phyloP scores from a whole-genome alignment of 208 protist genomes.

The Trypanosoma mega region DNA sequence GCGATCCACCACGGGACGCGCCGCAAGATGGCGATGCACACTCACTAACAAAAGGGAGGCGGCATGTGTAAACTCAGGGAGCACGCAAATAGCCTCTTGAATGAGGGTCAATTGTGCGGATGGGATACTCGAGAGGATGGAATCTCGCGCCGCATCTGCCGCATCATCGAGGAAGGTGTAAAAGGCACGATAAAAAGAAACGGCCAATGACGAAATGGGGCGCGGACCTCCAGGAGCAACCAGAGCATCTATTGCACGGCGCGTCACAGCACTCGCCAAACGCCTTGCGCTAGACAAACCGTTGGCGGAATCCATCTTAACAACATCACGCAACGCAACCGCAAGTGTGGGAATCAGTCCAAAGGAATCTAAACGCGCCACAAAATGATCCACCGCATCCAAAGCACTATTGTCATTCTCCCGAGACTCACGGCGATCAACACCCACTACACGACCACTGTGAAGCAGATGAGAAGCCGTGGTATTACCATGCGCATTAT shows the following conservation, averaged over 20 bases:
- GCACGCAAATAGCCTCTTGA: slow-evolving; percentile 59
- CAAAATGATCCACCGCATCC: no score
- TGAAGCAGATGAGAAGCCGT: no score
- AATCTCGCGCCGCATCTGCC: slow-evolving; percentile 58
- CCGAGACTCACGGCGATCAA: no score
- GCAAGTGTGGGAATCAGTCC: slow-evolving; percentile 61
- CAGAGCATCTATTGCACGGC: slow-evolving; percentile 40
- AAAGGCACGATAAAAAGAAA: slow-evolving; percentile 55
- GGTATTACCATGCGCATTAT: no score
- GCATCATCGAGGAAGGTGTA: slow-evolving; percentile 69
- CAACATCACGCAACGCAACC: slow-evolving; percentile 51
- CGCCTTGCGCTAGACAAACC: slow-evolving; percentile 46
- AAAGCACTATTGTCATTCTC: no score
- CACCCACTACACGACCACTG: no score
- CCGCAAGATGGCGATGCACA: slow-evolving; percentile 70
- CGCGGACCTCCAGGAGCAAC: slow-evolving; percentile 35
- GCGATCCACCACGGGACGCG: slow-evolving; percentile 51
- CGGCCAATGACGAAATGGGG: slow-evolving; percentile 32
- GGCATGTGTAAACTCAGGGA: slow-evolving; percentile 49
- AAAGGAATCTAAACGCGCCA: no score
- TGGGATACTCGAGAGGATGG: slow-evolving; percentile 59
- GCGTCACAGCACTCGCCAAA: slow-evolving; percentile 52
- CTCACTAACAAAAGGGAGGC: slow-evolving; percentile 68
- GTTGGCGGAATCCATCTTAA: slow-evolving; percentile 3
- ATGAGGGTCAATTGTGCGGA: slow-evolving; percentile 32